Percentiles rank a stretch among this genome's conserved stretches.
phyloP scores from a whole-genome alignment of 768 basidiomycete genomes.

The Suillus plorans region DNA sequence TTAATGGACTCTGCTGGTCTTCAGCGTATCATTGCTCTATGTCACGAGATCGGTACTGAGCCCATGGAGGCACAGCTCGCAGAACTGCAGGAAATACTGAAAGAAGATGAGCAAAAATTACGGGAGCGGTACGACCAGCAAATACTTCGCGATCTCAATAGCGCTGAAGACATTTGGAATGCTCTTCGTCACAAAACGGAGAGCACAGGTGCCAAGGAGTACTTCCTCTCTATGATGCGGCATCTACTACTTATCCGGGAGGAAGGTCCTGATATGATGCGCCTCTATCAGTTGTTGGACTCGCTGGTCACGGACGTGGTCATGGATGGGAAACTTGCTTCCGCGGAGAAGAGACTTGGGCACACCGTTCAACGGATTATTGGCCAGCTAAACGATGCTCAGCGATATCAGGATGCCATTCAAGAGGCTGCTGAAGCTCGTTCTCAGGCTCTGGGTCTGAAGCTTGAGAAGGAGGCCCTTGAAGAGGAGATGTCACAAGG shows the following conservation, averaged over 20 bases:
- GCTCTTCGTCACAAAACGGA: conserved; percentile 77
- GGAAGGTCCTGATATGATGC: conserved; percentile 79
- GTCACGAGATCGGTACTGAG: conserved; percentile 62
- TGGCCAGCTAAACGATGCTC: conserved; percentile 86
- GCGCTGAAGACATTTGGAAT: conserved; percentile 85
- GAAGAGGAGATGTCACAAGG: conserved; percentile 82
- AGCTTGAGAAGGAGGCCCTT: conserved; percentile 79
- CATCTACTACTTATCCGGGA: conserved; percentile 89
- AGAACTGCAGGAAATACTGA: conserved; percentile 57
- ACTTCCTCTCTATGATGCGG: conserved; percentile 93
- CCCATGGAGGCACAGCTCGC: conserved; percentile 67
- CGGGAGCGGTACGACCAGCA: conserved; percentile 75
- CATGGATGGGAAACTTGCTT: conserved; percentile 84
- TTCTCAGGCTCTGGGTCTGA: conserved; percentile 58
- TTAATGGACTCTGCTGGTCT: conserved; percentile 91
- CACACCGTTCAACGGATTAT: conserved; percentile 88
- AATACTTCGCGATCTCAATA: conserved; percentile 72
- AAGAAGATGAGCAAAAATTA: conserved; percentile 73
- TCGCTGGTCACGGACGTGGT: conserved; percentile 88
- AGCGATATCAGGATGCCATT: conserved; percentile 75
- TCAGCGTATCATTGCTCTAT: conserved; percentile 66
- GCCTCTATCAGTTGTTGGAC: conserved; percentile 91
- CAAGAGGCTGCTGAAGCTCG: conserved; percentile 74
- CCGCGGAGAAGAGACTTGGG: conserved; percentile 83
- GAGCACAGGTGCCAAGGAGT: conserved; percentile 74